Conservation (phyloP, 2,329 filamentous ascomycete genomes). For the Botryotinia convoluta region DNA sequence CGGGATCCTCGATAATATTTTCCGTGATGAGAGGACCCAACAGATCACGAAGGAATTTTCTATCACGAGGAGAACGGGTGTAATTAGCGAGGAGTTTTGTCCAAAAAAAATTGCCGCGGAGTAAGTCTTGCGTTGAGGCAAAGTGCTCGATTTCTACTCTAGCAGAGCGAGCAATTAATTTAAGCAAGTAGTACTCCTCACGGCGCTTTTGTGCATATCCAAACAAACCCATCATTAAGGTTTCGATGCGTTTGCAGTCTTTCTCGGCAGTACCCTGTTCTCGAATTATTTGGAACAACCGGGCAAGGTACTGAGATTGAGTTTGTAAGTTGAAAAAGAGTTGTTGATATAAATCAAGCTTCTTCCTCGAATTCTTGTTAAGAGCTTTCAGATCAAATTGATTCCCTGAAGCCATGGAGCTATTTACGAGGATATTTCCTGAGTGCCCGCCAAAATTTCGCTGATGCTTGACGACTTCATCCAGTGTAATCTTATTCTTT, state of each 20-base stretch:
- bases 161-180: constrained; percentile 78
- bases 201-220: constrained; percentile 95
- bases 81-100: constrained; percentile 82
- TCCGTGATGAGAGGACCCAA: constrained; percentile 83
- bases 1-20: constrained; percentile 88
- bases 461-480: constrained; percentile 96
- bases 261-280: constrained; percentile 85
- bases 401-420: constrained; percentile 83
- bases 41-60: constrained; percentile 86
- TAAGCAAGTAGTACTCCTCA: constrained; percentile 95
- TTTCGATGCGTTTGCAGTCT: constrained; percentile 88
- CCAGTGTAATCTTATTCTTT: constrained; percentile 98
- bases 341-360: constrained; percentile 95
- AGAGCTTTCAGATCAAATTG: constrained; percentile 95
- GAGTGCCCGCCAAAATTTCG: constrained; percentile 92
- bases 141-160: constrained; percentile 81
- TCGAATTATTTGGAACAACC: constrained; percentile 79
- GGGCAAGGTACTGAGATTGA: constrained; percentile 88
- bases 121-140: constrained; percentile 74
- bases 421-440: constrained; percentile 80
- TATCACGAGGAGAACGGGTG: constrained; percentile 83
- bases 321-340: constrained; percentile 97
- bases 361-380: constrained; percentile 93
- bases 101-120: constrained; percentile 92
- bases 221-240: constrained; percentile 93